These are phyloP conservation scores for Tetracladium maxilliforme DNA, from an alignment of 2,329 filamentous ascomycete species.

Conservation along the genomic window DNA sequence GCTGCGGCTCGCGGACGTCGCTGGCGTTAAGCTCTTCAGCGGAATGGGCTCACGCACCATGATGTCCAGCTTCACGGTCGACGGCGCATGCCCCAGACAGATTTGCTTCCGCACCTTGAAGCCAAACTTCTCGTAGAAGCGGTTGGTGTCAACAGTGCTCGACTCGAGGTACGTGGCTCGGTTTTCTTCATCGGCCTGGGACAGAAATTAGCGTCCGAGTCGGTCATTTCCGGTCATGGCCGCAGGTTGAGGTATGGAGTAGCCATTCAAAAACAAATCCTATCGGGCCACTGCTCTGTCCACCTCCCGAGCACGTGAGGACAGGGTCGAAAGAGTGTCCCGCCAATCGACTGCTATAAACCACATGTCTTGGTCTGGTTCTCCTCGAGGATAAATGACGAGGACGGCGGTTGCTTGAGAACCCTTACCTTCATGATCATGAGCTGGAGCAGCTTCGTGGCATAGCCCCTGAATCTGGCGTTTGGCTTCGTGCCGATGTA, in stretches of 20 bases:
- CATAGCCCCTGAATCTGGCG: slow-evolving; percentile 59
- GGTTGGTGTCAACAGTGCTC: slow-evolving; percentile 50
- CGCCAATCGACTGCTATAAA: too few species aligned
- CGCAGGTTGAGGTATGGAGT: too few species aligned
- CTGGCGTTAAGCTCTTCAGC: too few species aligned
- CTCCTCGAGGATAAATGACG: not conserved
- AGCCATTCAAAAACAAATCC: too few species aligned
- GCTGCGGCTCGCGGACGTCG: too few species aligned
- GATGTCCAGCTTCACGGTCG: slow-evolving; percentile 55
- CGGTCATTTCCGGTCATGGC: too few species aligned
- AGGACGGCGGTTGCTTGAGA: not conserved
- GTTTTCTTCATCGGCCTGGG: slow-evolving; percentile 51
- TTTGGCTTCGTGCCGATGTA: slow-evolving; percentile 66
- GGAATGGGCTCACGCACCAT: slow-evolving; percentile 61
- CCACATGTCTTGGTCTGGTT: not conserved
- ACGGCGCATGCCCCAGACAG: slow-evolving; percentile 38
- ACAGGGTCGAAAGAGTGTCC: too few species aligned
- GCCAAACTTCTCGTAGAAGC: slow-evolving; percentile 62
- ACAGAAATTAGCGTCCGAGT: slow-evolving; percentile 2
- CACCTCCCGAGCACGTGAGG: too few species aligned
- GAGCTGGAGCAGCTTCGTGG: slow-evolving; percentile 53
- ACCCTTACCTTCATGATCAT: slow-evolving; percentile 43
- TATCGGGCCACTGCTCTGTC: too few species aligned
- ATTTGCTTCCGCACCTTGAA: slow-evolving; percentile 53
- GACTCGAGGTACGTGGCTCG: slow-evolving; percentile 67